Conservation (phyloP, 2,329 filamentous ascomycete genomes). For the Parastagonospora nodorum region DNA sequence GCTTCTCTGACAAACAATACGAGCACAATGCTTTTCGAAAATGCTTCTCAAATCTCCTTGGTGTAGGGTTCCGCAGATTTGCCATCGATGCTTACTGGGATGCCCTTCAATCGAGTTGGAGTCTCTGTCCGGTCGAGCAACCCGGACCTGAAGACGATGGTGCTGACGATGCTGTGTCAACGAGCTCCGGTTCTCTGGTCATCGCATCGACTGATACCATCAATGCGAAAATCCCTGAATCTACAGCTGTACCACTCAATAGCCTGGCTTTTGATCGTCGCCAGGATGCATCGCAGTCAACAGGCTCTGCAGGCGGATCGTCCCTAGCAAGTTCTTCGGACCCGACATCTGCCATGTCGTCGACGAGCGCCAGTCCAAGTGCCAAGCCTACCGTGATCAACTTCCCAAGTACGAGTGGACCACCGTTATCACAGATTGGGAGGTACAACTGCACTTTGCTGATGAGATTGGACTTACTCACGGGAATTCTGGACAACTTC, state of each 20-base stretch:
- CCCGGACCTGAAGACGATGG: constrained; percentile 34
- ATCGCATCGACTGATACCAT: constrained; percentile 20
- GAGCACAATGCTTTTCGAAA: constrained; percentile 56
- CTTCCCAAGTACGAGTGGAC: constrained; percentile 24
- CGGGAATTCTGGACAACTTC: constrained; percentile 58
- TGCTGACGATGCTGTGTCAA: constrained; percentile 6
- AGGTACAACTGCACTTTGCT: constrained; percentile 58
- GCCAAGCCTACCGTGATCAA: constrained; percentile 20
- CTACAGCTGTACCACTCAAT: constrained; percentile 9
- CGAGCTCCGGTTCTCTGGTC: constrained; percentile 18
- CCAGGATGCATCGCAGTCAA: constrained; percentile 13
- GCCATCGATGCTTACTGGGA: constrained; percentile 70
- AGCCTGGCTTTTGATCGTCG: constrained; percentile 8
- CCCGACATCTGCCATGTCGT: constrained; percentile 1
- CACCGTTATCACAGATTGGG: constrained; percentile 55
- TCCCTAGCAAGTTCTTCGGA: constrained; percentile 1
- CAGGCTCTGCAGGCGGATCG: not conserved
- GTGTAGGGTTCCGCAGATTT: constrained; percentile 63
- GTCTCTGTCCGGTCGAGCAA: constrained; percentile 64
- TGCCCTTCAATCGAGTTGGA: constrained; percentile 58
- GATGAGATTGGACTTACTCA: constrained; percentile 57
- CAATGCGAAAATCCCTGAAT: constrained; percentile 20
- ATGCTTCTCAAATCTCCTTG: constrained; percentile 68
- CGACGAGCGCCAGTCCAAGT: constrained; percentile 12
- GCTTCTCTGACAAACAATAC: constrained; percentile 61